A percentile compares a stretch with the other conserved stretches of the same genome.
Evolutionary conservation across 805 yeast species (phyloP).

Genomic region (Myxozyma lipomycoides): DNA sequence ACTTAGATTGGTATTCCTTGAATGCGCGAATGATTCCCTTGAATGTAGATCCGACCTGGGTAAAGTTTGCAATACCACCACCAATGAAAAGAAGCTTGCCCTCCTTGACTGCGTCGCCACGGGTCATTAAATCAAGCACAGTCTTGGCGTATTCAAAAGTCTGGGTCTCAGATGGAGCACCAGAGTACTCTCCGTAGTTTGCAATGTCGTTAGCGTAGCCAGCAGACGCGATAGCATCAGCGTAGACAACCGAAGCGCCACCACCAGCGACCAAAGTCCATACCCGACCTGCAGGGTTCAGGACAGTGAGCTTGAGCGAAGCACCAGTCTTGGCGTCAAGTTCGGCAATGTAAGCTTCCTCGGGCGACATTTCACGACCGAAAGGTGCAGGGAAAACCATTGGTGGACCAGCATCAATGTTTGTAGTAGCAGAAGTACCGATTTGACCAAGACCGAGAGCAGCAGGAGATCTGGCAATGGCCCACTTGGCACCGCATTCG

Average conservation of each 20-base stretch:
- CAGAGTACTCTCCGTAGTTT: slow-evolving; percentile 48
- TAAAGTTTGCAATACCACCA: slow-evolving; percentile 48
- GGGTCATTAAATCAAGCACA: slow-evolving; percentile 45
- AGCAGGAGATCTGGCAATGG: slow-evolving; percentile 44
- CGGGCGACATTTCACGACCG: slow-evolving; percentile 45
- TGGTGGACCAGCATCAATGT: slow-evolving; percentile 46
- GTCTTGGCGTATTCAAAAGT: slow-evolving; percentile 49
- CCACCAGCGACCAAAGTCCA: slow-evolving; percentile 50
- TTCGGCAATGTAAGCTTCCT: slow-evolving; percentile 48
- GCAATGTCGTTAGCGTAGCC: slow-evolving; percentile 46
- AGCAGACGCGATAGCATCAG: slow-evolving; percentile 48
- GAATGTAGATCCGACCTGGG: slow-evolving; percentile 47
- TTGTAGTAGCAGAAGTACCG: slow-evolving; percentile 31
- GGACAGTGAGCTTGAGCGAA: slow-evolving; percentile 44
- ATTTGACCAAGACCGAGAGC: slow-evolving; percentile 37
- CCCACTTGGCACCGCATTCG: slow-evolving; percentile 50
- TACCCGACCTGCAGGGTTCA: slow-evolving; percentile 44
- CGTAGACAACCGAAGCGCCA: slow-evolving; percentile 48
- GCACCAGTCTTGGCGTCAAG: slow-evolving; percentile 49
- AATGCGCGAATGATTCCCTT: slow-evolving; percentile 50
- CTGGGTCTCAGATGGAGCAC: slow-evolving; percentile 47
- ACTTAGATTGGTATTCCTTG: slow-evolving; percentile 40
- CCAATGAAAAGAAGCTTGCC: slow-evolving; percentile 47
- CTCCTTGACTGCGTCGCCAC: slow-evolving; percentile 37
- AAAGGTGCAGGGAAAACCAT: slow-evolving; percentile 50